These are phyloP conservation scores for Lycium ferocissimum DNA, from an alignment of 257 asterid genomes.

Conservation along the genomic window DNA sequence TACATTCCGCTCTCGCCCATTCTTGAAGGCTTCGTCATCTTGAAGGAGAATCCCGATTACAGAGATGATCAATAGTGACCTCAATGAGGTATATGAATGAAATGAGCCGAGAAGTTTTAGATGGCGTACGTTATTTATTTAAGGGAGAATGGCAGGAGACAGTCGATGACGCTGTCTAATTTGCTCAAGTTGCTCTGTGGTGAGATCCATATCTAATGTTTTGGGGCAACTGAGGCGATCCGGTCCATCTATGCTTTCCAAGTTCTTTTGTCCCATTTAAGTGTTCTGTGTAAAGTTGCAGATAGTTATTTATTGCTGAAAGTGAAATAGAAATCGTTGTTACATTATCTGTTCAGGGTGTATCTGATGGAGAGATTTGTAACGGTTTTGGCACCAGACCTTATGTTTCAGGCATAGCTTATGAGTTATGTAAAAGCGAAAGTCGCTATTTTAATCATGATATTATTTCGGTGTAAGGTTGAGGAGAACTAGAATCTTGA, in stretches of 20 bases:
- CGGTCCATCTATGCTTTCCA: not conserved
- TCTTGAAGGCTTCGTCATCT: slow-evolving; percentile 94
- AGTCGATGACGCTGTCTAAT: not conserved
- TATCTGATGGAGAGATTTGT: not conserved
- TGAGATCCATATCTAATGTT: not conserved
- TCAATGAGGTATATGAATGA: not conserved
- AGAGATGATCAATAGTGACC: slow-evolving; percentile 56
- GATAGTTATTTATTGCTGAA: not conserved
- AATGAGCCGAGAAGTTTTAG: not conserved
- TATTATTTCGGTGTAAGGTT: not conserved
- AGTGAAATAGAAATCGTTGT: not conserved
- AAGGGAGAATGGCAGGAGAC: not conserved
- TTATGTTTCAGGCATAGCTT: not conserved
- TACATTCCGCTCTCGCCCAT: slow-evolving; percentile 87
- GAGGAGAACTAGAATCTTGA: not conserved
- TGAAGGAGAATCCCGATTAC: slow-evolving; percentile 87
- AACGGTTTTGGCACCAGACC: not conserved
- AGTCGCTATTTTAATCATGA: not conserved
- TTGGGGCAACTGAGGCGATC: slow-evolving; percentile 11
- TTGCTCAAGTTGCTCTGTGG: not conserved
- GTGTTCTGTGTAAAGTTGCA: slow-evolving; percentile 2
- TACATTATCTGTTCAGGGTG: not conserved
- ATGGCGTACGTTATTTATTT: not conserved
- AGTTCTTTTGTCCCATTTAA: not conserved
- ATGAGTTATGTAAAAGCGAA: not conserved